Evolutionary conservation across 1,139 yeast genomes (phyloP), one percentile per base, ranked within the genome.

Genomic region (Petasospora fabianii): DNA sequence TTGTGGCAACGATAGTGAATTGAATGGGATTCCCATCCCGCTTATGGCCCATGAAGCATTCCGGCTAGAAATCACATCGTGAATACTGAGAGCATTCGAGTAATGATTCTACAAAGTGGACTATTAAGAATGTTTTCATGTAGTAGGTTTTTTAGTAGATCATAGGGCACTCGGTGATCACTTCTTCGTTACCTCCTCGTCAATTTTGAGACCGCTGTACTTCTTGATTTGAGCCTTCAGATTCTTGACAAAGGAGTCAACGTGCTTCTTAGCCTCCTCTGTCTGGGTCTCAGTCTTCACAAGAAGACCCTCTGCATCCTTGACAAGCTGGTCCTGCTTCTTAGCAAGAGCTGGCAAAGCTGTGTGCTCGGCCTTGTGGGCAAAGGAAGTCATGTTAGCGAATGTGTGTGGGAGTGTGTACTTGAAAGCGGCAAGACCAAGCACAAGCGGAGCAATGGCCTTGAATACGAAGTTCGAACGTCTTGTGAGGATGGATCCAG

Each of bases 401-500:
- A 76, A 86, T 0, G 98, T 88, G 32, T 71, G 65, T 19, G 98
- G 98, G 53, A 90, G 70, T 50, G 84, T 81, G 61, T 79, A 75
- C 44, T 71, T 75, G 65, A 88, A 86, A 1, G 95, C 81, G 11
- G 72, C 73, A 15, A 76, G 51, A 13, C 95, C 96, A 36, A 84
- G 71, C 0, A 71, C 62, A 4, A 83, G 44, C 3, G 97, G 97
- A 11, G 79, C 69, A 1, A 76, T 48, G 4, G 73, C 64, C 54
- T 82, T 79, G 13, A 85, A 60, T 5, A 82, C 39, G 12, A 83
- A 44, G 34, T 79, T 76, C 46, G 86, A 73, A 54, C 80, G 80
- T 56, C 96, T 86, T 3, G 95, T 78, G 36, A 84, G 59, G 35
- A 92, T 80, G 21, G 86, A 76, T 38, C 97, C 97, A 5, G 94